A percentile compares a stretch with the other conserved stretches of the same genome.
Conservation (phyloP, 2,329 filamentous ascomycete genomes). For the Plectosphaerella sp. region DNA sequence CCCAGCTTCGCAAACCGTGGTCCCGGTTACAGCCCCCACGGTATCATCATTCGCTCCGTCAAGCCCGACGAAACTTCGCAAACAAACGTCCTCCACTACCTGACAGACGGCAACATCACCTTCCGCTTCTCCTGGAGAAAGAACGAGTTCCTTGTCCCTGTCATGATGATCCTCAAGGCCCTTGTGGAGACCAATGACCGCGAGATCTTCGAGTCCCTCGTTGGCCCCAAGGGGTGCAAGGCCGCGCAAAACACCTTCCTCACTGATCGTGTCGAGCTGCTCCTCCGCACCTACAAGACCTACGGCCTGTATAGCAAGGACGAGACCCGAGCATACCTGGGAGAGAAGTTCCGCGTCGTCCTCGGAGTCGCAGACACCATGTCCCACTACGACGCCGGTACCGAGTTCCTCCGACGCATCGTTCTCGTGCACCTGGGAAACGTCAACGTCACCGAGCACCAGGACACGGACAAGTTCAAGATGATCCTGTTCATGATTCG, state of each 20-base stretch:
- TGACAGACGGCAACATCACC: constrained; percentile 92
- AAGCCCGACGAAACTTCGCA: constrained; percentile 97
- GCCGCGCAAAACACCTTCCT: constrained; percentile 86
- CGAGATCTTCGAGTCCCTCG: constrained; percentile 91
- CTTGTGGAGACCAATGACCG: constrained; percentile 93
- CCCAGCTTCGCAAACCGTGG: constrained; percentile 87
- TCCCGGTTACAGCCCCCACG: constrained; percentile 79
- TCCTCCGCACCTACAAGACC: constrained; percentile 88
- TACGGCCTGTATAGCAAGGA: constrained; percentile 79
- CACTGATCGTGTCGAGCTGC: constrained; percentile 86
- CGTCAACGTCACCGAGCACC: constrained; percentile 73
- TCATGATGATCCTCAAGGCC: constrained; percentile 95
- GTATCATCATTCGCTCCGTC: constrained; percentile 87
- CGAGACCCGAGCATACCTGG: constrained; percentile 81
- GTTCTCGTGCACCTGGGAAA: constrained; percentile 90
- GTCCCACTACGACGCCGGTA: constrained; percentile 83
- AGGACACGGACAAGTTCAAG: constrained; percentile 89
- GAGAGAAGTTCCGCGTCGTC: constrained; percentile 85
- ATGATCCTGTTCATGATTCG: constrained; percentile 94
- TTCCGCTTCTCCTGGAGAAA: constrained; percentile 98
- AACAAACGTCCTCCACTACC: constrained; percentile 94
- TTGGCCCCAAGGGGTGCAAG: constrained; percentile 72
- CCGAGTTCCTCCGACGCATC: constrained; percentile 84
- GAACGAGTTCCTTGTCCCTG: constrained; percentile 91
- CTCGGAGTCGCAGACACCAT: constrained; percentile 79